Evolutionary conservation across 73 alveolate genomes (phyloP), one percentile per base, ranked within the genome.

Genomic region (Paramecium sexaurelia): DNA sequence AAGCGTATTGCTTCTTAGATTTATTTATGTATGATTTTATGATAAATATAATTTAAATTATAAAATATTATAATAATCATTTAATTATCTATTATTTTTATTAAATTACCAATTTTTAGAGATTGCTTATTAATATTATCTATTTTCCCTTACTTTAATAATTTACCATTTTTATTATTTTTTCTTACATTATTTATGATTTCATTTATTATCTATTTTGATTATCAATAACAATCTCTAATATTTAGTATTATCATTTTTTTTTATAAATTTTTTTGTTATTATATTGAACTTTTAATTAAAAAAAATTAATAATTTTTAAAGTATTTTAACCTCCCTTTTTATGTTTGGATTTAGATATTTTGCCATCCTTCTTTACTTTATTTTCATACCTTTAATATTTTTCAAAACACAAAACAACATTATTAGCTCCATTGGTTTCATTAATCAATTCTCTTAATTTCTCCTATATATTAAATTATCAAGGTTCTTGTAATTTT

Each of bases 321-420:
- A n/a, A n/a, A n/a, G n/a, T n/a, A n/a, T n/a, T n/a, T 99, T 99
- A 98, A 55, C 94, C 94, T 1, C 98, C 98, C 87, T 98, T 98
- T 55, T 96, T 97, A 98, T 96, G 19, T 87, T 57, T 37, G 99
- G 99, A 85, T 97, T 96, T 22, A 98, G 91, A 78, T 96, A 84
- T 98, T 98, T 57, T 93, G 95, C 99, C 99, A 98, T 41, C 99
- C 67, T 87, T 98, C 99, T 85, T 99, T 73, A 75, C 99, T 97
- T 84, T 98, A 96, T 91, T 98, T 98, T 19, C 99, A 99, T 85
- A 97, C 97, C 97, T 20, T 56, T 33, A 7, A 95, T 91, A 11
- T 39, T 41, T 40, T 95, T 93, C n/a, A n/a, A n/a, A 26, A 97
- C 92, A 75, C 97, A 92, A 19, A 67, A 69, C 15, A 95, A 90